Base-by-base conservation (phyloP, 2,329 filamentous ascomycete genomes). In the Ambrosiella cleistominuta region DNA sequence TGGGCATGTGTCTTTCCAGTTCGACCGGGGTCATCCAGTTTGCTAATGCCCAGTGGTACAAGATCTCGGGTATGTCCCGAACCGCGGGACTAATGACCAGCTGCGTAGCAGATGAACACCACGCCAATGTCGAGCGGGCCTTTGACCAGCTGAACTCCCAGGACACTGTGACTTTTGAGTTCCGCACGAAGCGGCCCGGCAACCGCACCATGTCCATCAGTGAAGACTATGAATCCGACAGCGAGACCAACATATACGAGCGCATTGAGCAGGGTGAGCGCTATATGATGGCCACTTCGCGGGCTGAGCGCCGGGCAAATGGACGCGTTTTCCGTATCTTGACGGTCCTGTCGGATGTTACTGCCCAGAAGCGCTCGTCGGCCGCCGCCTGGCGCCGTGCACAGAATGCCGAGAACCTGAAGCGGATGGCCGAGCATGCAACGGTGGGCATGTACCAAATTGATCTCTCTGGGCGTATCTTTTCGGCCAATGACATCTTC, bases 1-100 rank as follows among this genome's bases (percentile, higher is more conserved):
- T 86, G 1, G 85, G 85, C 15, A 82, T 88, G 70, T 86, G 83
- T 64, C 85, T 88, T 60, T 79, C 82, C 9, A 78, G 85, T 64
- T 72, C 75, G 1, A 71, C 76, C 54, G 85, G 84, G 11, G 76
- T 77, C 44, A 78, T 88, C 59, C 79, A 76, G 0, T 88, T 84
- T 65, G 84, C 82, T 61, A 89, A 89, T 64, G 78, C 85, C 54
- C 80, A 82, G 7, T 88, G 75, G 71, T 72, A 76, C 63, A 71
- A 72, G 44, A 76, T 79, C 40, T 77, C 74, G 1, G 74, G 75
- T 1, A 63, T 61, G 69, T 66, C 13, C 62, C 66, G 6, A 64
- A 70, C 13, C 63, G 63, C 2, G 62, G 66, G 7, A 63, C 69
- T 47, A 6, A 70, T 77, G 50, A 63, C 76, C 6, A 68, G 71